Conservation (phyloP, 2,329 filamentous ascomycete genomes). For the Hypomyces rosellus region DNA sequence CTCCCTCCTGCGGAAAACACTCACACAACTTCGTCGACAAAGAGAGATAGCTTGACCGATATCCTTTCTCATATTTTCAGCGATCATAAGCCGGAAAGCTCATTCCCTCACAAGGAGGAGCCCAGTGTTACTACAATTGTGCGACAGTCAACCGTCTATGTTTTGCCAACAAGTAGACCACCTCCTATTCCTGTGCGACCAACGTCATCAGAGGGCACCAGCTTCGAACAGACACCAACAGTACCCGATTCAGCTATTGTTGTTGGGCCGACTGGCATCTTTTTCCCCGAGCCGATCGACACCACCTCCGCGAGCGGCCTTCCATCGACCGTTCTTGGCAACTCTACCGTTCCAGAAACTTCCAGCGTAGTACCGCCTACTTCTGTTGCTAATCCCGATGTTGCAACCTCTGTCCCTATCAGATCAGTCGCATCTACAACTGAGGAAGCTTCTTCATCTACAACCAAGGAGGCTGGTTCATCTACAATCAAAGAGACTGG, state of each 20-base stretch:
- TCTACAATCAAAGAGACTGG: too few relatives aligned
- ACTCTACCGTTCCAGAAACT: background rate
- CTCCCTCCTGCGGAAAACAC: background rate
- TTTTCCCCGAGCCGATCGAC: conserved; percentile 5
- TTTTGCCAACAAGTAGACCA: too few relatives aligned
- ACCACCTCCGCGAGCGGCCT: background rate
- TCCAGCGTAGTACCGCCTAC: too few relatives aligned
- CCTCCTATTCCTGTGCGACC: too few relatives aligned
- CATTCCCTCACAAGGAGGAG: background rate
- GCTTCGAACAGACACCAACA: background rate
- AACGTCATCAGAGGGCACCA: too few relatives aligned
- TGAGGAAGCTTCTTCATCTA: background rate
- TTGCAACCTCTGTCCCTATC: background rate
- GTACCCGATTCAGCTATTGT: conserved; percentile 15
- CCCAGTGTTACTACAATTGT: conserved; percentile 9
- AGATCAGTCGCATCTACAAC: background rate
- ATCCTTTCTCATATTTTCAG: conserved; percentile 18
- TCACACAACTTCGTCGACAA: conserved; percentile 3
- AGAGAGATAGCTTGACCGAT: conserved; percentile 17
- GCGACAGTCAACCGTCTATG: background rate
- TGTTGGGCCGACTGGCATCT: conserved; percentile 24
- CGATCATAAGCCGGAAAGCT: too few relatives aligned
- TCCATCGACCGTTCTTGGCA: background rate
- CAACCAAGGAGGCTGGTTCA: too few relatives aligned
- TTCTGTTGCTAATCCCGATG: too few relatives aligned